phyloP scores from a whole-genome alignment of 139 green algal species.

The Chlorella vulgaris region DNA sequence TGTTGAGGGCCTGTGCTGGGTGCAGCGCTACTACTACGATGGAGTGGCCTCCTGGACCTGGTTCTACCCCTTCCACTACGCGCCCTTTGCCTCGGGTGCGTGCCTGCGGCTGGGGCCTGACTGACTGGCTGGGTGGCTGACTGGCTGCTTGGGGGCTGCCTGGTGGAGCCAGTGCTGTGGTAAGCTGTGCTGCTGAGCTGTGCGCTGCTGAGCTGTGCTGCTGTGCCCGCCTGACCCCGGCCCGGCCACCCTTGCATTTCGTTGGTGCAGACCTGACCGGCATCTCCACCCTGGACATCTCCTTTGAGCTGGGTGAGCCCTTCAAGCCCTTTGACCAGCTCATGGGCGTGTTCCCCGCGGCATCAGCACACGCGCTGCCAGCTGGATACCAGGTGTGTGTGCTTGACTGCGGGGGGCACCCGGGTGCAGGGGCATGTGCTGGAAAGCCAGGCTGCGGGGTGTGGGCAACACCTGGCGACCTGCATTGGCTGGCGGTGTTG shows the following conservation, averaged over 20 bases:
- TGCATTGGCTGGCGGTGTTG: too few relatives aligned
- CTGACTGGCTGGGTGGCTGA: not conserved
- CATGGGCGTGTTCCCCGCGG: slow-evolving; percentile 96
- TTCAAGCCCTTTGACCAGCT: slow-evolving; percentile 99
- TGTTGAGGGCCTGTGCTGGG: slow-evolving; percentile 95
- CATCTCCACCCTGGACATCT: slow-evolving; percentile 67
- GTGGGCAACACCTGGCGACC: too few relatives aligned
- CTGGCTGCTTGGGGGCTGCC: too few relatives aligned
- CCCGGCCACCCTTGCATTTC: too few relatives aligned
- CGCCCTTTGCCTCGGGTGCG: slow-evolving; percentile 91
- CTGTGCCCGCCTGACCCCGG: not conserved
- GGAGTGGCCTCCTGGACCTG: slow-evolving; percentile 76
- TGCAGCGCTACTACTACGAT: slow-evolving; percentile 96
- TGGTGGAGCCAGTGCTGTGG: too few relatives aligned
- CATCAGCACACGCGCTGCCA: slow-evolving; percentile 85
- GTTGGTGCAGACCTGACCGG: slow-evolving; percentile 71
- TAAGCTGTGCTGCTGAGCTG: not conserved
- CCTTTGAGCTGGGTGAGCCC: slow-evolving; percentile 82
- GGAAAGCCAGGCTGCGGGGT: not conserved
- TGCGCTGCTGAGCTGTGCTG: not conserved
- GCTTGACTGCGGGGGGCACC: rapidly evolving
- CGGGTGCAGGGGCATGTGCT: not conserved
- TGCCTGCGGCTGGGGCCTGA: too few relatives aligned
- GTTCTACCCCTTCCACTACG: slow-evolving; percentile 99
- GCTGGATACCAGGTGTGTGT: slow-evolving; percentile 46